Percentiles rank a stretch among this genome's conserved stretches.
Evolutionary conservation across 148 eudicot genomes (phyloP).

Genomic region (Rhododendron kiyosumense): DNA sequence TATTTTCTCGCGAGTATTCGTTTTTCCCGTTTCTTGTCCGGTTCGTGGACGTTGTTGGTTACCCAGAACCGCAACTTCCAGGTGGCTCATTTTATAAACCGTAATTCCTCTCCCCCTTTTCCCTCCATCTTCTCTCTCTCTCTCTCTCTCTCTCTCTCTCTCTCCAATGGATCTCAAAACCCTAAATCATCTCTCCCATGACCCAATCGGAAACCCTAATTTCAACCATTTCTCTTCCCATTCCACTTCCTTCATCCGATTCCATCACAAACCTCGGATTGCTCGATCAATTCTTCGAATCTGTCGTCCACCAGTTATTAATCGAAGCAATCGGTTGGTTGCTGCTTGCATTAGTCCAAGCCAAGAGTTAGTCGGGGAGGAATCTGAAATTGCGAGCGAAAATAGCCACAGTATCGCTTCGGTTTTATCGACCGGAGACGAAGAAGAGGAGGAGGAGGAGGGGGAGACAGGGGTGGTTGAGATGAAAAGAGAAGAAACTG

Average conservation of each 20-base stretch:
- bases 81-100: neutral
- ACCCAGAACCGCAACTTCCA: neutral
- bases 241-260: neutral
- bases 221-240: slow-evolving; percentile 1
- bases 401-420: neutral
- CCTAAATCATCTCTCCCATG: slow-evolving; percentile 4
- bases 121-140: neutral
- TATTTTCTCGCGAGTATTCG: no score
- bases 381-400: slow-evolving; percentile 9
- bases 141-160: neutral
- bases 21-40: neutral
- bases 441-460: slow-evolving; percentile 3
- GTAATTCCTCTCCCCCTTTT: no score
- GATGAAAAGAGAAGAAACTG: slow-evolving; percentile 26
- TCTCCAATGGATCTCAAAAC: slow-evolving; percentile 21
- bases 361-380: slow-evolving; percentile 17
- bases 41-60: neutral
- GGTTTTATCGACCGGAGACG: slow-evolving; percentile 7
- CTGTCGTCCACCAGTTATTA: neutral
- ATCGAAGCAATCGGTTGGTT: neutral
- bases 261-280: neutral
- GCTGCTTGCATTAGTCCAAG: slow-evolving; percentile 26
- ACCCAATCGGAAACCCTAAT: neutral
- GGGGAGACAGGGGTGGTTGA: slow-evolving; percentile 11
- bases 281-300: neutral